phyloP scores from a whole-genome alignment of 1,139 yeast genomes.

The Taphrina wiesneri region DNA sequence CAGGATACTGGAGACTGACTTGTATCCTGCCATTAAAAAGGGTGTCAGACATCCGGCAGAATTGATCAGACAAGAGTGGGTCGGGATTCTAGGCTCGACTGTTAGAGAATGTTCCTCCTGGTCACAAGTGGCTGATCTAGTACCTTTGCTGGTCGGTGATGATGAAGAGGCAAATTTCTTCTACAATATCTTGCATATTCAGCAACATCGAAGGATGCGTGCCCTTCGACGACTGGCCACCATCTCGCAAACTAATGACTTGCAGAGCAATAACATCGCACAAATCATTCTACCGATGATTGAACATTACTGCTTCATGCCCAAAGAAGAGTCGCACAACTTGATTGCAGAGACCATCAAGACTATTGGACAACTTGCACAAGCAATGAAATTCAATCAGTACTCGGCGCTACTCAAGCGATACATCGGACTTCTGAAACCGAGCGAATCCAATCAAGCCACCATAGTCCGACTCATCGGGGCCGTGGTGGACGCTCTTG shows the following conservation, averaged over 20 bases:
- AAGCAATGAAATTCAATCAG: constrained; percentile 73
- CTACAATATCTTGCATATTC: constrained; percentile 76
- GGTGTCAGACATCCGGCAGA: constrained; percentile 70
- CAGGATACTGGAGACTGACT: constrained; percentile 54
- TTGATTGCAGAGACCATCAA: constrained; percentile 71
- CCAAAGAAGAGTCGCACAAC: constrained; percentile 65
- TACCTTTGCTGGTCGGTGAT: constrained; percentile 59
- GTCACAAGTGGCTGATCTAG: constrained; percentile 66
- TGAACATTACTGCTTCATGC: constrained; percentile 62
- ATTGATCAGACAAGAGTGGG: constrained; percentile 68
- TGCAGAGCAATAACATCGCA: constrained; percentile 64
- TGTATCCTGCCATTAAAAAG: constrained; percentile 65
- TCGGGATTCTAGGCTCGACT: constrained; percentile 63
- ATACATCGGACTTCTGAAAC: constrained; percentile 60
- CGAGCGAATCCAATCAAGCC: constrained; percentile 57
- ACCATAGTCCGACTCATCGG: constrained; percentile 65
- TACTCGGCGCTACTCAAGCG: constrained; percentile 73
- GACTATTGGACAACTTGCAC: constrained; percentile 62
- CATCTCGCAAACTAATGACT: constrained; percentile 45
- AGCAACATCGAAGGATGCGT: constrained; percentile 78
- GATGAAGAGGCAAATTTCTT: constrained; percentile 89
- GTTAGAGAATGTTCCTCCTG: constrained; percentile 55
- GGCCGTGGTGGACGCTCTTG: constrained; percentile 60
- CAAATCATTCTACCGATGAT: constrained; percentile 81
- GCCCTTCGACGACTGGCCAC: constrained; percentile 67